A percentile compares a stretch with the other conserved stretches of the same genome.
phyloP scores from a whole-genome alignment of 257 asterid genomes.

The Plectranthus barbatus region DNA sequence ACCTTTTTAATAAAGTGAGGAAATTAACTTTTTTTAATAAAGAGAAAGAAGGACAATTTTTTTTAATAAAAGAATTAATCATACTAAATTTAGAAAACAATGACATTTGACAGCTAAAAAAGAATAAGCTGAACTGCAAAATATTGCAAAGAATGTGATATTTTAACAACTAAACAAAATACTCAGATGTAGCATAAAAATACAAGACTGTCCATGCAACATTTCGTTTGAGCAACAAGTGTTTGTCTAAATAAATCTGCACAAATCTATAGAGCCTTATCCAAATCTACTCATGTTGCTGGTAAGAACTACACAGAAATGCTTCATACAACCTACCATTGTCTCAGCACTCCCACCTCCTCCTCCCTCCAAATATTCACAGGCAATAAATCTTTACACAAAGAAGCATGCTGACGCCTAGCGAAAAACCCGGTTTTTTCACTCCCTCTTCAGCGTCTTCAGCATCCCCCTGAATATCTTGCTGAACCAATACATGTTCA shows the following conservation, averaged over 20 bases:
- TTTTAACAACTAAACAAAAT: no score
- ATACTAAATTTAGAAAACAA: no score
- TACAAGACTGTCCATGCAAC: no score
- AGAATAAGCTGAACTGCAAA: no score
- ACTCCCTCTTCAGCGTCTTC: slow-evolving; percentile 61
- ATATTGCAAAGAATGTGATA: no score
- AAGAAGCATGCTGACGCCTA: background rate
- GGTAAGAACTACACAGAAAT: background rate
- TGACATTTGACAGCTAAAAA: no score
- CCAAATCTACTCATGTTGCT: background rate
- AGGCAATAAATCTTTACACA: background rate
- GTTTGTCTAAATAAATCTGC: background rate
- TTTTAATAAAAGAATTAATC: no score
- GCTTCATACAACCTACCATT: background rate
- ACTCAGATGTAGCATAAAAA: no score
- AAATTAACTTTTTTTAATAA: no score
- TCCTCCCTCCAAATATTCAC: slow-evolving; percentile 9
- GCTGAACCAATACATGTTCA: slow-evolving; percentile 70
- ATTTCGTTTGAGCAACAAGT: no score
- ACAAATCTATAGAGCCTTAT: background rate
- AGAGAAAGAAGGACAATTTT: no score
- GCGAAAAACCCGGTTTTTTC: background rate
- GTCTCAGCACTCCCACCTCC: background rate
- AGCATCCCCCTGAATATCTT: slow-evolving; percentile 54
- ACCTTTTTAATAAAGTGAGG: no score